Conservation (phyloP, 2,329 filamentous ascomycete genomes). For the Alternaria gansuensis region DNA sequence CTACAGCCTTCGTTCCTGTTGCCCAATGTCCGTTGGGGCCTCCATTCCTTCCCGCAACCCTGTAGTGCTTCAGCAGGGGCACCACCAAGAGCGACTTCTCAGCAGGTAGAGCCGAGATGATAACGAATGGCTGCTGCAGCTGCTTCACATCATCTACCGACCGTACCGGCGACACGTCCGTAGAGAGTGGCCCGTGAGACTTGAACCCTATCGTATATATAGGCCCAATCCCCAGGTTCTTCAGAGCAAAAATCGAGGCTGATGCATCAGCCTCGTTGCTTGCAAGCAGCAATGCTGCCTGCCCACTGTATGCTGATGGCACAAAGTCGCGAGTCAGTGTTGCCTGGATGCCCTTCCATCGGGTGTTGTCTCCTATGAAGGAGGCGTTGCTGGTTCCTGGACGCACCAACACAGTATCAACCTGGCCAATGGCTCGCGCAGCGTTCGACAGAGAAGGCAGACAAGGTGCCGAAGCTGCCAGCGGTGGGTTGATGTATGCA, state of each 20-base stretch:
- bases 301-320: constrained; percentile 79
- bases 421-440: constrained; percentile 78
- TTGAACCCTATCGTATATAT: constrained; percentile 87
- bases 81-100: constrained; percentile 82
- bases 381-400: constrained; percentile 50
- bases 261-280: constrained; percentile 78
- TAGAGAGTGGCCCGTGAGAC: constrained; percentile 65
- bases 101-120: constrained; percentile 79
- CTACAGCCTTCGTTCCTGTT: constrained; percentile 41
- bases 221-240: constrained; percentile 76
- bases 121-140: constrained; percentile 80
- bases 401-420: constrained; percentile 80
- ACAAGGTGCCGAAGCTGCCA: constrained; percentile 64
- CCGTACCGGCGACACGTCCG: constrained; percentile 70
- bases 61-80: constrained; percentile 78
- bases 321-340: constrained; percentile 83
- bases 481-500: constrained; percentile 79
- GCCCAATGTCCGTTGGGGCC: constrained; percentile 33
- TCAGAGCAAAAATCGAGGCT: constrained; percentile 79
- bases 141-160: constrained; percentile 82
- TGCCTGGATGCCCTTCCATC: constrained; percentile 85
- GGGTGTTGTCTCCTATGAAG: constrained; percentile 81
- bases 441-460: constrained; percentile 76
- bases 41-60: constrained; percentile 56
- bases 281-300: constrained; percentile 78